phyloP scores from a whole-genome alignment of 1,284 basidiomycete species.

The Kalmanozyma brasiliensis region DNA sequence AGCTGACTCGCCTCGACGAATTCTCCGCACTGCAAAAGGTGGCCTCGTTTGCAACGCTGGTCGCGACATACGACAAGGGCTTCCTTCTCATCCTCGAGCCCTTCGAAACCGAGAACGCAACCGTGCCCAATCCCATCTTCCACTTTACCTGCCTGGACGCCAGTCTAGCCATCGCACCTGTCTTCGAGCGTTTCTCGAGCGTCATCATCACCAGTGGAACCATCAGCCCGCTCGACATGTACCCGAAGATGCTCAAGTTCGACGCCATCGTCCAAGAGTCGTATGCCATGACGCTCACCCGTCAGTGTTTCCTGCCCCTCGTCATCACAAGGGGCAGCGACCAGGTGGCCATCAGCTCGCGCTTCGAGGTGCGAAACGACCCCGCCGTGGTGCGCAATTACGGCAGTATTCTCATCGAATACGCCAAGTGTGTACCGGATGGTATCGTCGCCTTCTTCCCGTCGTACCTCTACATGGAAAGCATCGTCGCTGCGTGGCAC shows the following conservation, averaged over 20 bases:
- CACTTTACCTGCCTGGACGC: conserved; percentile 98
- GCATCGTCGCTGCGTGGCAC: conserved; percentile 99
- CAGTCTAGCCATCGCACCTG: conserved; percentile 94
- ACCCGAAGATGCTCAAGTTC: conserved; percentile 99
- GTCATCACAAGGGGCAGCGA: conserved; percentile 98
- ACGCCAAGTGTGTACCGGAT: conserved; percentile 96
- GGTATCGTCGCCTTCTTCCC: conserved; percentile 99
- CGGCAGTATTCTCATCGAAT: conserved; percentile 96
- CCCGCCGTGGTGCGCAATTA: conserved; percentile 99
- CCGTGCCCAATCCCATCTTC: conserved; percentile 98
- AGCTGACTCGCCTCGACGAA: conserved; percentile 90
- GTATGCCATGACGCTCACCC: conserved; percentile 96
- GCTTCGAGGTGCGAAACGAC: conserved; percentile 99
- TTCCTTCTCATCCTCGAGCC: conserved; percentile 97
- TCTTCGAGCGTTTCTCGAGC: conserved; percentile 97
- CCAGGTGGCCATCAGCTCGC: conserved; percentile 97
- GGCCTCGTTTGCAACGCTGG: conserved; percentile 93
- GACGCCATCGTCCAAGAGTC: conserved; percentile 96
- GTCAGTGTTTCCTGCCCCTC: conserved; percentile 97
- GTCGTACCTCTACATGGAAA: conserved; percentile 99
- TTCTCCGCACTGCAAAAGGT: conserved; percentile 92
- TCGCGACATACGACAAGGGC: conserved; percentile 98
- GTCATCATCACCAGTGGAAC: conserved; percentile 99
- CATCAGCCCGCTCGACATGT: conserved; percentile 98
- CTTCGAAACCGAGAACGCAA: conserved; percentile 98